phyloP scores from a whole-genome alignment of 2,329 filamentous ascomycete species.

The Sclerotinia subarctica region DNA sequence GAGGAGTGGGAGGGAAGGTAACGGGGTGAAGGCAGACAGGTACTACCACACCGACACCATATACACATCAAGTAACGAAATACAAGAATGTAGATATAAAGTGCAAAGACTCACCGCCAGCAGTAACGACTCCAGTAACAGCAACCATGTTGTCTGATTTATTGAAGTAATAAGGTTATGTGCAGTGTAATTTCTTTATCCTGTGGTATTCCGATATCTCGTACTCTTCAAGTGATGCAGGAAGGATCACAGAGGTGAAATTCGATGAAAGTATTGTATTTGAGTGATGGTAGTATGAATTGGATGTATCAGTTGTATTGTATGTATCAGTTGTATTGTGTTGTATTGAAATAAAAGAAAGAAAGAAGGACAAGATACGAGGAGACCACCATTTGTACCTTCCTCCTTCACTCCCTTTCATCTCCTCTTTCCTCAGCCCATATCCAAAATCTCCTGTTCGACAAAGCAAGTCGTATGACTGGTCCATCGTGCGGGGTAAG shows the following conservation, averaged over 20 bases:
- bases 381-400: not conserved
- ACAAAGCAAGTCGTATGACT: not conserved
- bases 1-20: not conserved
- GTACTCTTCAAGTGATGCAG: not conserved
- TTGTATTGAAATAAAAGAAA: not conserved
- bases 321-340: not conserved
- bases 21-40: not conserved
- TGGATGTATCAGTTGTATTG: not conserved
- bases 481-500: slow-evolving; percentile 7
- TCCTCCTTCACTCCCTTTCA: not conserved
- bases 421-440: not conserved
- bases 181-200: not conserved
- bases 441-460: not conserved
- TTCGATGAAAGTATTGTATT: not conserved
- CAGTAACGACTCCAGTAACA: slow-evolving; percentile 18
- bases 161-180: not conserved
- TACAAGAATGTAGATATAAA: not conserved
- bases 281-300: too few species aligned
- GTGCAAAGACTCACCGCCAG: slow-evolving; percentile 13
- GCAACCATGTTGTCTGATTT: slow-evolving; percentile 19
- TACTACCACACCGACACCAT: not conserved
- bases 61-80: not conserved
- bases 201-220: not conserved
- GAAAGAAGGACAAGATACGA: not conserved
- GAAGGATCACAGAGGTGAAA: not conserved